phyloP scores from a whole-genome alignment of 352 stramenopile species.

The Pythium rishiriense region DNA sequence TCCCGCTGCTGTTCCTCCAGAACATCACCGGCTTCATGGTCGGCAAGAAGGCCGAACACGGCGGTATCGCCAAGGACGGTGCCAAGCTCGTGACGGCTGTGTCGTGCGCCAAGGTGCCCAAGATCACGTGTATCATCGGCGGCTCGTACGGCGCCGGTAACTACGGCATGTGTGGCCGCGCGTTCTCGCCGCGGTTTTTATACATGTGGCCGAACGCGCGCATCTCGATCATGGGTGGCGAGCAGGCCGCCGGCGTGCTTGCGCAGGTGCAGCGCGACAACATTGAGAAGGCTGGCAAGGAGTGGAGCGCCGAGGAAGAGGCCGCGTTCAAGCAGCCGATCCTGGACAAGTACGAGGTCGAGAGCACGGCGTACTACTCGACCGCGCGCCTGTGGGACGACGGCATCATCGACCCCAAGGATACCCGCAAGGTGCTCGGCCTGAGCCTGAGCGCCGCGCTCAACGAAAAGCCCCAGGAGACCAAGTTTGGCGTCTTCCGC shows the following conservation, averaged over 20 bases:
- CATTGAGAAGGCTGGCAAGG: constrained; percentile 64
- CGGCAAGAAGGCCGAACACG: constrained; percentile 95
- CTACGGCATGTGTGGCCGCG: constrained; percentile 98
- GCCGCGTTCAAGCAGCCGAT: constrained; percentile 95
- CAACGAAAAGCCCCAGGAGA: constrained; percentile 75
- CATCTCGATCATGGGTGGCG: constrained; percentile 97
- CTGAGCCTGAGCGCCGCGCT: constrained; percentile 75
- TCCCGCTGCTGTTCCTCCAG: constrained; percentile 98
- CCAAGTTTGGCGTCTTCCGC: constrained; percentile 96
- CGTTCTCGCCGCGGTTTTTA: constrained; percentile 95
- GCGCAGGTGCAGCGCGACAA: constrained; percentile 95
- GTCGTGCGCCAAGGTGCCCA: constrained; percentile 93
- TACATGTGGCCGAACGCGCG: constrained; percentile 98
- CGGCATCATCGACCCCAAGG: constrained; percentile 96
- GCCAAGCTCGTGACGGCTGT: constrained; percentile 96
- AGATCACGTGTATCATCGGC: constrained; percentile 97
- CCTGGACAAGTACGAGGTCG: constrained; percentile 94
- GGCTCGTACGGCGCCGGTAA: constrained; percentile 96
- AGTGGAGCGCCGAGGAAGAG: constrained; percentile 80
- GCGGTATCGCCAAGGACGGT: constrained; percentile 97
- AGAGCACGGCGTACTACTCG: constrained; percentile 95
- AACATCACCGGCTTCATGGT: constrained; percentile 99
- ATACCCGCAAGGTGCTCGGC: constrained; percentile 89
- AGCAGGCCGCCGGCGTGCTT: constrained; percentile 96
- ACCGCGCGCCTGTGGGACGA: constrained; percentile 98